Conservation (phyloP, 2,329 filamentous ascomycete species). For the Dothiorella sarmentorum region DNA sequence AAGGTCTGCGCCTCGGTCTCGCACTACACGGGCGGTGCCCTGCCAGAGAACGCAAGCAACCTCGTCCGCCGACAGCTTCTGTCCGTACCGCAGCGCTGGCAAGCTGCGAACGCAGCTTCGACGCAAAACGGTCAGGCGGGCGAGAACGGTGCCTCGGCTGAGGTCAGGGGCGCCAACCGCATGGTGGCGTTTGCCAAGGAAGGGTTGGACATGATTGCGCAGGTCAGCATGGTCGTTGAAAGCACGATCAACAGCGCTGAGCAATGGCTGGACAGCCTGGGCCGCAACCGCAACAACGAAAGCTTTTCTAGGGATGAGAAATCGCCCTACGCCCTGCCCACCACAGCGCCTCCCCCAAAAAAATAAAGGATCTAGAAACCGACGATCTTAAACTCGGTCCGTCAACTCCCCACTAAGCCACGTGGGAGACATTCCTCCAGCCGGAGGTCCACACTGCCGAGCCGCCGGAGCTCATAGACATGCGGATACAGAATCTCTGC, state of each 20-base stretch:
- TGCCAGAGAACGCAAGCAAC: slow-evolving; percentile 82
- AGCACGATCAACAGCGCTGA: slow-evolving; percentile 89
- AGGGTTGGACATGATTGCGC: slow-evolving; percentile 88
- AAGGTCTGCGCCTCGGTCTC: slow-evolving; percentile 81
- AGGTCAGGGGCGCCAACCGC: slow-evolving; percentile 62
- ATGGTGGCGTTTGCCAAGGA: slow-evolving; percentile 85
- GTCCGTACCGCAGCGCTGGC: slow-evolving; percentile 79
- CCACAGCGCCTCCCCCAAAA: not conserved
- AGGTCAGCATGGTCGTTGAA: slow-evolving; percentile 83
- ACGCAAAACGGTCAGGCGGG: slow-evolving; percentile 25
- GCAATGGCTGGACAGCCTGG: slow-evolving; percentile 80
- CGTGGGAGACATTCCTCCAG: not conserved
- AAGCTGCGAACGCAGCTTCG: slow-evolving; percentile 57
- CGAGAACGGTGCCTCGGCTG: slow-evolving; percentile 33
- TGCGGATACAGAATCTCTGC: not conserved
- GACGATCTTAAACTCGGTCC: not conserved
- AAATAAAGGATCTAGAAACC: not conserved
- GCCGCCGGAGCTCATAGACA: not conserved
- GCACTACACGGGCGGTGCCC: slow-evolving; percentile 82
- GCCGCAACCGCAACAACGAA: slow-evolving; percentile 31
- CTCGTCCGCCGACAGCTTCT: slow-evolving; percentile 82
- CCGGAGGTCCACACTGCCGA: not conserved
- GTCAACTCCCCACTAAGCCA: not conserved
- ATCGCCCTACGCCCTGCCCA: not conserved
- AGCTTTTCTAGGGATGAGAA: slow-evolving; percentile 9